Evolutionary conservation across 2,329 filamentous ascomycete species (phyloP).

Genomic region (Fusarium paranaense): DNA sequence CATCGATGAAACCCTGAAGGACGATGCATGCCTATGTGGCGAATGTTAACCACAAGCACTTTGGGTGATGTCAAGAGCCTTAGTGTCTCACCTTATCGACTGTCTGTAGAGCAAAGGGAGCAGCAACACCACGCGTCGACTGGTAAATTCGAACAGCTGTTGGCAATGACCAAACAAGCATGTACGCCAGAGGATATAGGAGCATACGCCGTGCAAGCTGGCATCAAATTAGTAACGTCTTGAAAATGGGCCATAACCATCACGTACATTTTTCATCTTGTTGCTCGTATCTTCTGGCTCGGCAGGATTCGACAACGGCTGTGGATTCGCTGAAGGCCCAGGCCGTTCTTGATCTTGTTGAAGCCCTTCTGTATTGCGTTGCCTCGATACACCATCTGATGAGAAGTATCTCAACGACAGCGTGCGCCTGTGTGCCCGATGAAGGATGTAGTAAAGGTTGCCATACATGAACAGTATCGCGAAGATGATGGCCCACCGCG

Average conservation of each 20-base stretch:
- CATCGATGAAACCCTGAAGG: conserved; percentile 10
- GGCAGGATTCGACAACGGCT: neutral
- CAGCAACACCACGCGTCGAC: neutral
- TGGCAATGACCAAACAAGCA: conserved; percentile 16
- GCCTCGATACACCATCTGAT: neutral
- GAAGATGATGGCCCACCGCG: conserved; percentile 13
- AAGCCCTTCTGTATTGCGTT: neutral
- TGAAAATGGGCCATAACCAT: neutral
- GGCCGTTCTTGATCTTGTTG: neutral
- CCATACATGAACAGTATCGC: conserved; percentile 9
- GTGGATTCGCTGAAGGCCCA: neutral
- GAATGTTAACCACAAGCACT: neutral
- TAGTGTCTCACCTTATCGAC: conserved; percentile 7
- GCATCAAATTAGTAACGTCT: neutral
- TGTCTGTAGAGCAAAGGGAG: conserved; percentile 10
- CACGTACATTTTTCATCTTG: neutral
- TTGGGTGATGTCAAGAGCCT: neutral
- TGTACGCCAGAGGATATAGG: conserved; percentile 17
- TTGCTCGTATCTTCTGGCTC: neutral
- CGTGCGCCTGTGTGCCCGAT: neutral
- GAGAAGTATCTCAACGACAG: conserved; percentile 3
- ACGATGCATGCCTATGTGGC: conserved; percentile 7
- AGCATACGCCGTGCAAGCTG: conserved; percentile 12
- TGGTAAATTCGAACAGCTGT: conserved; percentile 14
- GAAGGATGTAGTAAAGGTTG: neutral